Evolutionary conservation across 106 monocot species (phyloP), one percentile per base, ranked within the genome.

Genomic region (Iris macrosiphon): DNA sequence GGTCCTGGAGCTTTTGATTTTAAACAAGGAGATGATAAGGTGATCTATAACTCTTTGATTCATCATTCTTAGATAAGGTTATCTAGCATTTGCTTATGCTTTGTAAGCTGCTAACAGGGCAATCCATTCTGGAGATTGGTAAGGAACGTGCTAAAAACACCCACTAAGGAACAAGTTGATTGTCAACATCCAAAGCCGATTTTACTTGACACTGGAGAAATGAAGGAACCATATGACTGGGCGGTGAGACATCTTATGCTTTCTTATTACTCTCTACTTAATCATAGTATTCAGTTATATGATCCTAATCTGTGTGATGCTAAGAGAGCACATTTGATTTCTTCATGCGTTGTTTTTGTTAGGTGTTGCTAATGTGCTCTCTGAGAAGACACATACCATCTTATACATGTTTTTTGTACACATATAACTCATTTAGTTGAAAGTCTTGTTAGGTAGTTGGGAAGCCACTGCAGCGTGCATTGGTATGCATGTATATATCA

Each of bases 1-100:
- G 95, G 95, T 33, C 94, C 94, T 62, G 94, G 94, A 55, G 89
- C 89, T 43, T 95, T 89, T 69, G 89, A 89, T 58, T 95, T 95
- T 32, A 71, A 52, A 62, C 94, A 95, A 79, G 89, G 94, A 32
- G 94, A 95, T 68, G 79, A 76, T 40, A 68, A 81, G 85, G 94
- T 89, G 62, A 25, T 12, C 56, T 49, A 26, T 25, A 50, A 19
- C 21, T 27, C 39, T 35, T 13, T 39, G 57, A 3, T 5, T 48
- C 24, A 27, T 58, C 58, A 57, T 55, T 15, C 28, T 50, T 31
- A 12, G 3, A 10, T 32, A 12, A 43, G 13, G 35, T 32, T 20
- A 12, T 20, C 38, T 15, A 26, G 28, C 45, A 27, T 57, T 30
- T 55, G 10, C 22, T 57, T 19, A 35, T 67, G 16, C 12, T 62